Conservation (phyloP, 805 yeast species). For the Kodamaea lidongshanica region DNA sequence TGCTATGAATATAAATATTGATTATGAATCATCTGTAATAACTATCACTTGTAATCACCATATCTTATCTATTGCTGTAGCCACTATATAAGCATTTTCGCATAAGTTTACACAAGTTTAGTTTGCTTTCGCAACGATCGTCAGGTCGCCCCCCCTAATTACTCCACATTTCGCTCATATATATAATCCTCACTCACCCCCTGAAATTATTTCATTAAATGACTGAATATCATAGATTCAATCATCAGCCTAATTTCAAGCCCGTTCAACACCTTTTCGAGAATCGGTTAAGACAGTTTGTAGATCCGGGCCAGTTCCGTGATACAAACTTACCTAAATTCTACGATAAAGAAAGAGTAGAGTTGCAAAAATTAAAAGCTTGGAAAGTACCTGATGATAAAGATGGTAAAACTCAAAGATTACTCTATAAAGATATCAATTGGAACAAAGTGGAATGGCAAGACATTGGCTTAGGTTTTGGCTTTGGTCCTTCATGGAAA, state of each 20-base stretch:
- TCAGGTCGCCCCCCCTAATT: too few species aligned
- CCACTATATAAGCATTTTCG: too few species aligned
- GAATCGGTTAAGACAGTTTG: slow-evolving; percentile 69
- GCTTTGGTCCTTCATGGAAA: slow-evolving; percentile 94
- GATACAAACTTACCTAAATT: slow-evolving; percentile 75
- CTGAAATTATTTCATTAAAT: slow-evolving; percentile 3
- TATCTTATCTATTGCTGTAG: too few species aligned
- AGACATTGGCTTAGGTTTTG: slow-evolving; percentile 60
- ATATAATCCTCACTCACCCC: too few species aligned
- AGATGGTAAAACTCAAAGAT: slow-evolving; percentile 47
- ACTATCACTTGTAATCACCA: too few species aligned
- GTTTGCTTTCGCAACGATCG: too few species aligned
- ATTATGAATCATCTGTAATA: too few species aligned
- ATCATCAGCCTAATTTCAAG: slow-evolving; percentile 58
- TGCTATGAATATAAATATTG: too few species aligned
- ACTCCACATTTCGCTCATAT: too few species aligned
- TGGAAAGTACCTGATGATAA: slow-evolving; percentile 64
- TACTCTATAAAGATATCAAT: slow-evolving; percentile 53
- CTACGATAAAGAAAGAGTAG: slow-evolving; percentile 57
- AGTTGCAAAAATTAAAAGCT: slow-evolving; percentile 46
- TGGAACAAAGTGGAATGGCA: slow-evolving; percentile 43
- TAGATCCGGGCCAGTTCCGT: slow-evolving; percentile 56
- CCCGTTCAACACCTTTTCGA: slow-evolving; percentile 72
- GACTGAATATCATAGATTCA: slow-evolving; percentile 10
- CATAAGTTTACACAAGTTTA: too few species aligned